Conservation (phyloP, 1,284 basidiomycete genomes). For the Xanthoconium separans region DNA sequence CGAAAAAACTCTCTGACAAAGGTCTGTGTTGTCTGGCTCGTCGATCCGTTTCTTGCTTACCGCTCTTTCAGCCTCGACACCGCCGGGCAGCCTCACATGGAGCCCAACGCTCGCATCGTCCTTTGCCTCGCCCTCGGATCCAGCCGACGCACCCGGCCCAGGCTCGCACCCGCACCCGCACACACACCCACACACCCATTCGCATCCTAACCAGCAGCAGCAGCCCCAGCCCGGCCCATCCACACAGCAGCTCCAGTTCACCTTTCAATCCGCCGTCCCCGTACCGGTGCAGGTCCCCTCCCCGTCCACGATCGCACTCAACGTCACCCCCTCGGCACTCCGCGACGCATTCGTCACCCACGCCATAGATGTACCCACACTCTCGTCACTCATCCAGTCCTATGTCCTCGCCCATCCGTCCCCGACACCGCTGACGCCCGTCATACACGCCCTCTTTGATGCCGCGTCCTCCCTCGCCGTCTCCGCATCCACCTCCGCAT, state of each 20-base stretch:
- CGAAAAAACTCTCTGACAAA: slow-evolving; percentile 47
- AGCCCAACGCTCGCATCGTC: slow-evolving; percentile 33
- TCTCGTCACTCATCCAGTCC: slow-evolving; percentile 50
- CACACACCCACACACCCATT: slow-evolving; percentile 7
- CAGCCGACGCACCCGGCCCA: slow-evolving; percentile 14
- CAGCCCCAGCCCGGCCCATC: slow-evolving; percentile 20
- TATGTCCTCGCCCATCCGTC: slow-evolving; percentile 46
- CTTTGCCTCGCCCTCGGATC: slow-evolving; percentile 14
- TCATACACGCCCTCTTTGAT: slow-evolving; percentile 52
- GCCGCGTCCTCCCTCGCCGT: slow-evolving; percentile 33
- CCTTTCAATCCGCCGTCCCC: slow-evolving; percentile 25
- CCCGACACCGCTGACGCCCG: slow-evolving; percentile 44
- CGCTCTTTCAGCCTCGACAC: slow-evolving; percentile 6
- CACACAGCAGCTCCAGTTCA: slow-evolving; percentile 38
- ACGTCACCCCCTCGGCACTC: slow-evolving; percentile 40
- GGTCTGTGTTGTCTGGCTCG: slow-evolving; percentile 27
- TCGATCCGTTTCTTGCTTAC: slow-evolving; percentile 1
- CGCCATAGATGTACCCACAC: slow-evolving; percentile 43
- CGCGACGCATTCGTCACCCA: slow-evolving; percentile 47
- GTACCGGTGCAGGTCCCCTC: slow-evolving; percentile 23
- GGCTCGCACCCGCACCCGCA: slow-evolving; percentile 6
- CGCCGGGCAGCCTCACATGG: slow-evolving; percentile 28
- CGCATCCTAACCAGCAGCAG: slow-evolving; percentile 31
- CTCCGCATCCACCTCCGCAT: slow-evolving; percentile 35
- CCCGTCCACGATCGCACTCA: slow-evolving; percentile 29